Evolutionary conservation across 805 yeast species (phyloP).

Genomic region (Sugiyamaella smithiae): DNA sequence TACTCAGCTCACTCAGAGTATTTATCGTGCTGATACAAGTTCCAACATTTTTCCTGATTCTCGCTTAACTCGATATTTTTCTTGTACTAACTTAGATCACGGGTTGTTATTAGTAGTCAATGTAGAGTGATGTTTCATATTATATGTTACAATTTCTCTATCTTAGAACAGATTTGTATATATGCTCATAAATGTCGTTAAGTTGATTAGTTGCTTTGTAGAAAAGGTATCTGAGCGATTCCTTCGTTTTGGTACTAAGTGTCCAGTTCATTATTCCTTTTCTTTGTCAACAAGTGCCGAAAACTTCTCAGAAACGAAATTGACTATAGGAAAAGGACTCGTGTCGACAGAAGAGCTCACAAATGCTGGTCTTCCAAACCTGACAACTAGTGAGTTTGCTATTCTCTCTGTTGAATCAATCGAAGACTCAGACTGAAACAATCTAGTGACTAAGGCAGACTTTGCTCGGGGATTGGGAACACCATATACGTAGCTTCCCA

Average conservation of each 20-base stretch:
- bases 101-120: too few species aligned
- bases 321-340: neutral
- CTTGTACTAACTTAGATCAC: too few species aligned
- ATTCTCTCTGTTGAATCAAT: conserved; percentile 21
- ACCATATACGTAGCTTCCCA: conserved; percentile 22
- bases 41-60: conserved; percentile 19
- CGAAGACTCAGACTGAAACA: conserved; percentile 16
- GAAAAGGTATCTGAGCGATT: too few species aligned
- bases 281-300: too few species aligned
- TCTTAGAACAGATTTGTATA: neutral
- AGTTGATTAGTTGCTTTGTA: too few species aligned
- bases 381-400: conserved; percentile 16
- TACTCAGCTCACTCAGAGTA: conserved; percentile 32
- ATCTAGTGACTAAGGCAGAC: conserved; percentile 8
- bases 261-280: too few species aligned
- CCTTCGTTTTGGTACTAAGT: too few species aligned
- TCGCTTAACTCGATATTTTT: too few species aligned
- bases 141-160: neutral
- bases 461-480: conserved; percentile 6
- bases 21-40: conserved; percentile 26
- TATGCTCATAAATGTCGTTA: neutral
- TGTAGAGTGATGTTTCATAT: too few species aligned
- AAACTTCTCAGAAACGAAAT: neutral
- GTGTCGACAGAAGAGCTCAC: conserved; percentile 15
- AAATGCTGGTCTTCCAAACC: conserved; percentile 19